phyloP scores from a whole-genome alignment of 345 rosid genomes.

The Salix arbutifolia region DNA sequence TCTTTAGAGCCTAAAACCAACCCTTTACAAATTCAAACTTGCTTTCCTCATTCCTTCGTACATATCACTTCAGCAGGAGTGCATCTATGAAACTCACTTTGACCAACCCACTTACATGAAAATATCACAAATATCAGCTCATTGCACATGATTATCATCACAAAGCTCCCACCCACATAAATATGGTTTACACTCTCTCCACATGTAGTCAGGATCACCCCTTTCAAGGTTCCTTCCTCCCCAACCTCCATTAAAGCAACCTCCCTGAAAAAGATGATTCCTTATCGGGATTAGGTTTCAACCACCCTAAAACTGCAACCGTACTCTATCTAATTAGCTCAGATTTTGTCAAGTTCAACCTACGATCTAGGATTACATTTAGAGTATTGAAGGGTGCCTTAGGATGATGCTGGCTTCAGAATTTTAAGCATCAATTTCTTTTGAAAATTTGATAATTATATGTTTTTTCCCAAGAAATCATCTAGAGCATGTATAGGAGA shows the following conservation, averaged over 20 bases:
- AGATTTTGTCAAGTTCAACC: not conserved
- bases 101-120: not conserved
- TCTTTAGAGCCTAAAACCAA: not conserved
- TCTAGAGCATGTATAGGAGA: not conserved
- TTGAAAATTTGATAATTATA: not conserved
- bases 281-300: not conserved
- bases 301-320: not conserved
- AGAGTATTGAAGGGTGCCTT: not conserved
- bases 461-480: not conserved
- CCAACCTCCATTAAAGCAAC: not conserved
- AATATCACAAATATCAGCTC: not conserved
- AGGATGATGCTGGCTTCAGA: not conserved
- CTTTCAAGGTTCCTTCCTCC: not conserved
- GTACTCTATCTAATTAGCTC: not conserved
- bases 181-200: not conserved
- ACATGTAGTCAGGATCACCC: not conserved
- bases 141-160: not conserved
- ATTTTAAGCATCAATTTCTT: not conserved
- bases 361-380: not conserved
- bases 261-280: not conserved
- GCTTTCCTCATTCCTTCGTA: not conserved
- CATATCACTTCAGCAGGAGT: not conserved
- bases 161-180: not conserved
- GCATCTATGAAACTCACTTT: not conserved
- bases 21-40: not conserved